Evolutionary conservation across 768 basidiomycete species (phyloP), one percentile per base, ranked within the genome.

Genomic region (Amanita inopinata): DNA sequence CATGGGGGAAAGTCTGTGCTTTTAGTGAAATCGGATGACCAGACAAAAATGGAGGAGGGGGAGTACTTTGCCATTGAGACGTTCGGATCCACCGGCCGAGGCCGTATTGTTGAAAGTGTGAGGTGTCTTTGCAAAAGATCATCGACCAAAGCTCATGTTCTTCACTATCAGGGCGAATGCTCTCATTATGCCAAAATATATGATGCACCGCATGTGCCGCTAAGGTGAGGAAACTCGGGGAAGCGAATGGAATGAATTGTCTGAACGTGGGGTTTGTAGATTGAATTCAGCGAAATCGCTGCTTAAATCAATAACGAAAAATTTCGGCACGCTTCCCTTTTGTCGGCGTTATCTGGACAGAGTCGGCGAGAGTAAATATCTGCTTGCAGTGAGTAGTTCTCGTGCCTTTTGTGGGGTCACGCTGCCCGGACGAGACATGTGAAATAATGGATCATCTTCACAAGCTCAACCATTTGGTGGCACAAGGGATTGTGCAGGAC

Each of bases 1-100:
- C 94, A 99, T 56, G 94, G 87, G 11, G 85, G 85, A 20, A 99
- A 99, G 62, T 88, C 86, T 0, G 81, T 98, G 1, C 71, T 88
- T 25, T 76, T 98, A 33, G 87, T 96, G 33, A 88, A 84, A 59
- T 90, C 84, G 44, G 75, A 82, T 23, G 92, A 96, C 56, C 78
- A 83, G 47, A 89, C 85, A 10, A 94, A 89, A 64, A 99, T 99
- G 96, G 96, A 98, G 56, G 96, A 99, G 62, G 96, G 93, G 30
- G 96, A 98, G 55, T 97, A 98, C 57, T 99, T 89, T 59, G 96
- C 96, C 6, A 94, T 99, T 43, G 96, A 99, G 62, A 99, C 96
- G 1, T 99, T 99, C 59, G 96, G 96, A 8, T 88, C 86, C n/a
- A 98, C 94, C 0, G 94, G 96, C 11, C 72, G 83, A 31, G 96